A percentile compares a stretch with the other conserved stretches of the same genome.
Conservation (phyloP, 352 stramenopile genomes). For the Pythium aphanidermatum region DNA sequence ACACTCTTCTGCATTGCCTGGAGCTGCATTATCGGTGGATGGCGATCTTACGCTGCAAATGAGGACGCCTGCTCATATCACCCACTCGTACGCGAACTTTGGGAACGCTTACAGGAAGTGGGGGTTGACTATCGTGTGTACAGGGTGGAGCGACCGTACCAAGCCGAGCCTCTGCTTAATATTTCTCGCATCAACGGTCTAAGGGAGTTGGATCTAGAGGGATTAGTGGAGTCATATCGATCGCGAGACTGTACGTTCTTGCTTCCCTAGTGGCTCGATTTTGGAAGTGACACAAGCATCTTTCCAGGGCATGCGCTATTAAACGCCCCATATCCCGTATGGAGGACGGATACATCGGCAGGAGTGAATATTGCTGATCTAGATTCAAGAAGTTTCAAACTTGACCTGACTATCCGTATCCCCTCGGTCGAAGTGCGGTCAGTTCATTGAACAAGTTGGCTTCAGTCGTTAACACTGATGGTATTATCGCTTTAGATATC, state of each 20-base stretch:
- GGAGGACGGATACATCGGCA: conserved; percentile 25
- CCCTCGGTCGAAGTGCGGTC: conserved; percentile 27
- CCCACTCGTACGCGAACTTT: conserved; percentile 22
- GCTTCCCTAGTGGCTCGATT: not conserved
- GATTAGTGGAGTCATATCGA: conserved; percentile 31
- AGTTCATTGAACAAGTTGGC: not conserved
- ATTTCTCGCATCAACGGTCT: conserved; percentile 26
- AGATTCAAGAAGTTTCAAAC: conserved; percentile 32
- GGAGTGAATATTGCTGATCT: not conserved
- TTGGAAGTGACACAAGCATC: not conserved
- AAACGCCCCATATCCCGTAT: conserved; percentile 31
- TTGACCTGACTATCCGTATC: conserved; percentile 39
- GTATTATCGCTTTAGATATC: conserved; percentile 31
- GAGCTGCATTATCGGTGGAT: conserved; percentile 33
- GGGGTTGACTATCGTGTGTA: not conserved
- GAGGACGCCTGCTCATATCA: conserved; percentile 37
- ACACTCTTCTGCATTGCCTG: conserved; percentile 31
- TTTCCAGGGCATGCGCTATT: conserved; percentile 32
- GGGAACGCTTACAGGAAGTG: not conserved
- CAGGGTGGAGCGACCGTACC: conserved; percentile 35
- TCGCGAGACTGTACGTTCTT: conserved; percentile 38
- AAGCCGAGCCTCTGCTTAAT: conserved; percentile 33
- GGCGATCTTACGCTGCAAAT: conserved; percentile 60
- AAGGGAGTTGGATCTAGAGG: conserved; percentile 31
- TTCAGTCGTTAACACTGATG: not conserved